A percentile compares a stretch with the other conserved stretches of the same genome.
Evolutionary conservation across 2,329 filamentous ascomycete species (phyloP).

Genomic region (Venturia asperata): DNA sequence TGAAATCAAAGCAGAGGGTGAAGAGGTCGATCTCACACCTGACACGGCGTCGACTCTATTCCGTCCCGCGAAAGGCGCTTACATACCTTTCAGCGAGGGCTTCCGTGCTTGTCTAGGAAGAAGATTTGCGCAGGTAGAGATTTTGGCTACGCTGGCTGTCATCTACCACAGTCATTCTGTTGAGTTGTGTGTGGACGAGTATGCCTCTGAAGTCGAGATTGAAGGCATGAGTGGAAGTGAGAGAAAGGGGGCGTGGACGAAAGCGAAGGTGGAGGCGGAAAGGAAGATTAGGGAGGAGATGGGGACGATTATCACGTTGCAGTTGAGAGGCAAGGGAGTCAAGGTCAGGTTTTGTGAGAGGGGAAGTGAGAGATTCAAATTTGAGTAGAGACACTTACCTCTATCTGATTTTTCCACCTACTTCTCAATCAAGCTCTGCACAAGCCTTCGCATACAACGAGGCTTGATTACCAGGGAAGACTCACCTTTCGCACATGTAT

Average conservation of each 20-base stretch:
- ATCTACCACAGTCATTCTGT: constrained; percentile 55
- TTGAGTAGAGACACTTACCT: neutral
- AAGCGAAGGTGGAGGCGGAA: constrained; percentile 51
- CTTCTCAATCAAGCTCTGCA: too few species aligned
- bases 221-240: constrained; percentile 38
- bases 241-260: constrained; percentile 51
- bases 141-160: constrained; percentile 46
- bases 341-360: constrained; percentile 62
- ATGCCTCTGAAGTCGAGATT: constrained; percentile 36
- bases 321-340: constrained; percentile 55
- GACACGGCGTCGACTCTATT: constrained; percentile 58
- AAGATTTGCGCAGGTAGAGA: constrained; percentile 51
- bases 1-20: constrained; percentile 38
- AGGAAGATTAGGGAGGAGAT: constrained; percentile 48
- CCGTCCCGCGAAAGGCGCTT: constrained; percentile 47
- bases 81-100: constrained; percentile 50
- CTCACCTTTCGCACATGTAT: too few species aligned
- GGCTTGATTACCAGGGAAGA: too few species aligned
- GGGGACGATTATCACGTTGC: constrained; percentile 62
- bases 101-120: constrained; percentile 49
- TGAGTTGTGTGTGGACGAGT: constrained; percentile 57
- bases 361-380: constrained; percentile 59
- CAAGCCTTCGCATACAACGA: too few species aligned
- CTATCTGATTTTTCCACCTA: too few species aligned
- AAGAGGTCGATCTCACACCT: constrained; percentile 53